phyloP scores from a whole-genome alignment of 1,284 basidiomycete genomes.

The Tylopilus orsonianus region DNA sequence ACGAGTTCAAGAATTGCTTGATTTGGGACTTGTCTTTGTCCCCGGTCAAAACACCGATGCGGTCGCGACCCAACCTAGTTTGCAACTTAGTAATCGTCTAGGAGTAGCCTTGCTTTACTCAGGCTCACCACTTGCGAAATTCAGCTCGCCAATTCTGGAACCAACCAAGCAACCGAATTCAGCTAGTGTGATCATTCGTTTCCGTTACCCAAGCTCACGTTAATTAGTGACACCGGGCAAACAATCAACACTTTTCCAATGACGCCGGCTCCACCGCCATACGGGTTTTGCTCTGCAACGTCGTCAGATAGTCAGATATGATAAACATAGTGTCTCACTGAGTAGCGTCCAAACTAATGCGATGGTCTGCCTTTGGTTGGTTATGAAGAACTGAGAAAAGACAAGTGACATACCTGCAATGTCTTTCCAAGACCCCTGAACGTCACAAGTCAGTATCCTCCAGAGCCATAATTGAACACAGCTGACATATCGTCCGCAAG shows the following conservation, averaged over 20 bases:
- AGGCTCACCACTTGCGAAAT: slow-evolving; percentile 84
- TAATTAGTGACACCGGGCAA: slow-evolving; percentile 91
- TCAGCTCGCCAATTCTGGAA: slow-evolving; percentile 92
- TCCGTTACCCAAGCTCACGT: slow-evolving; percentile 44
- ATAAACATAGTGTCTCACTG: slow-evolving; percentile 48
- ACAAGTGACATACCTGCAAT: slow-evolving; percentile 52
- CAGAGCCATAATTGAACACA: slow-evolving; percentile 1
- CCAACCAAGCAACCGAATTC: slow-evolving; percentile 67
- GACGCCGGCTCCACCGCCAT: slow-evolving; percentile 53
- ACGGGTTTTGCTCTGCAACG: slow-evolving; percentile 81
- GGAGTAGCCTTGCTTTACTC: background rate
- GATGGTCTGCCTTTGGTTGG: slow-evolving; percentile 63
- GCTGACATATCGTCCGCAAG: slow-evolving; percentile 92
- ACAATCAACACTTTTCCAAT: slow-evolving; percentile 87
- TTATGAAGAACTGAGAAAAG: background rate
- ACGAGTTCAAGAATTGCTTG: slow-evolving; percentile 77
- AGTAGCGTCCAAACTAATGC: slow-evolving; percentile 86
- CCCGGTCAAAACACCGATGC: slow-evolving; percentile 77
- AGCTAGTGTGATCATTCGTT: slow-evolving; percentile 4
- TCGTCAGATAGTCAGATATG: slow-evolving; percentile 5
- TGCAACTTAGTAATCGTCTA: slow-evolving; percentile 1
- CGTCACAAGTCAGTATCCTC: slow-evolving; percentile 9
- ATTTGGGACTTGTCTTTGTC: slow-evolving; percentile 75
- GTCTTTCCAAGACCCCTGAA: slow-evolving; percentile 93
- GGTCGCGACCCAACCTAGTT: slow-evolving; percentile 72